phyloP scores from a whole-genome alignment of 2,329 filamentous ascomycete genomes.

The Xylaria polymorpha region DNA sequence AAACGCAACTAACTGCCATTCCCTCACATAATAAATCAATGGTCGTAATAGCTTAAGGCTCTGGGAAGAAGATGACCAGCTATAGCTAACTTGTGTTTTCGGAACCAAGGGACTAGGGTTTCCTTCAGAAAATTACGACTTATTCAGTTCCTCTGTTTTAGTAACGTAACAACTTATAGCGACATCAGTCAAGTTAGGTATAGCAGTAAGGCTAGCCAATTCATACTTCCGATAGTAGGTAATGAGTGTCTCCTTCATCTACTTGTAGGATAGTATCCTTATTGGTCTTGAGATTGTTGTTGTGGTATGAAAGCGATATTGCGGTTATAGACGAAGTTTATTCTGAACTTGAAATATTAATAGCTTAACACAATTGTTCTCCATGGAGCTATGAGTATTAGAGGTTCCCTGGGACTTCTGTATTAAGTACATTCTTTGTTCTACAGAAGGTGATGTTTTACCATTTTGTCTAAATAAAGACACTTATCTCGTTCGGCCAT shows the following conservation, averaged over 20 bases:
- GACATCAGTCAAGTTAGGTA: neutral
- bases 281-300: neutral
- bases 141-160: neutral
- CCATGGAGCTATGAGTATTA: neutral
- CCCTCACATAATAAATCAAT: neutral
- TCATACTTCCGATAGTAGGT: no score
- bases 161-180: neutral
- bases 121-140: neutral
- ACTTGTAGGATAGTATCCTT: neutral
- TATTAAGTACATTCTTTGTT: neutral
- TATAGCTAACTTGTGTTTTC: no score
- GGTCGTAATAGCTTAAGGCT: neutral
- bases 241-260: no score
- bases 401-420: neutral
- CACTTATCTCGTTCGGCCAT: neutral
- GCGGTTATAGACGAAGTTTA: neutral
- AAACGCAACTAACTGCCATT: neutral
- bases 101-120: no score
- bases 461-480: neutral
- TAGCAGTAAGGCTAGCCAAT: neutral
- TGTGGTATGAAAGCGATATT: neutral
- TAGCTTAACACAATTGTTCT: neutral
- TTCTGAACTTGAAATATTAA: neutral
- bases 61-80: neutral
- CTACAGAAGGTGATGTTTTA: neutral